Evolutionary conservation across 202 grass and related monocot species (phyloP).

Genomic region (Hordeum pubiflorum): DNA sequence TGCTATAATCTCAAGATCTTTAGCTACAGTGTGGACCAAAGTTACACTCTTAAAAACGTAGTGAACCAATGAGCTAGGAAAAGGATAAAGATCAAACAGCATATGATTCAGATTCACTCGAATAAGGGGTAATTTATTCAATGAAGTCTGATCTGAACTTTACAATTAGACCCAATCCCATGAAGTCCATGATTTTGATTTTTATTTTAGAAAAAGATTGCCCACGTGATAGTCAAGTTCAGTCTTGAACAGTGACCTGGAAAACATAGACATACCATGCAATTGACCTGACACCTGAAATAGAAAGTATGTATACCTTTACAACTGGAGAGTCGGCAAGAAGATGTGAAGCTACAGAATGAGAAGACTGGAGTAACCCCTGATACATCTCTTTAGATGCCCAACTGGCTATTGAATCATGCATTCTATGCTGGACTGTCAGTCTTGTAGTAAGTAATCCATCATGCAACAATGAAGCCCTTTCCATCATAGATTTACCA

Average conservation of each 20-base stretch:
- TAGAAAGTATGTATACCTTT: slow-evolving; percentile 43
- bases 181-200: neutral
- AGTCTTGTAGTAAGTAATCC: slow-evolving; percentile 62
- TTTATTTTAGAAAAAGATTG: neutral
- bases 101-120: neutral
- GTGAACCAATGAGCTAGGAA: neutral
- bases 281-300: neutral
- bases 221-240: neutral
- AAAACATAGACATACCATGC: neutral
- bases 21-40: neutral
- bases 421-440: slow-evolving; percentile 77
- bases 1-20: neutral
- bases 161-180: neutral
- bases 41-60: neutral
- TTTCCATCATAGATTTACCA: slow-evolving; percentile 89
- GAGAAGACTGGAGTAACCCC: slow-evolving; percentile 58
- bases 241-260: neutral
- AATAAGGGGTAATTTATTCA: neutral
- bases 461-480: slow-evolving; percentile 58
- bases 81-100: neutral
- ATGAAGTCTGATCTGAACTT: neutral
- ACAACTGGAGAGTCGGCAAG: slow-evolving; percentile 86
- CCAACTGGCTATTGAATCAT: slow-evolving; percentile 93
- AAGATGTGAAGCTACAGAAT: slow-evolving; percentile 71
- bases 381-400: slow-evolving; percentile 95